Evolutionary conservation across 331 rosid species (phyloP).

Genomic region (Acacia pycnantha): DNA sequence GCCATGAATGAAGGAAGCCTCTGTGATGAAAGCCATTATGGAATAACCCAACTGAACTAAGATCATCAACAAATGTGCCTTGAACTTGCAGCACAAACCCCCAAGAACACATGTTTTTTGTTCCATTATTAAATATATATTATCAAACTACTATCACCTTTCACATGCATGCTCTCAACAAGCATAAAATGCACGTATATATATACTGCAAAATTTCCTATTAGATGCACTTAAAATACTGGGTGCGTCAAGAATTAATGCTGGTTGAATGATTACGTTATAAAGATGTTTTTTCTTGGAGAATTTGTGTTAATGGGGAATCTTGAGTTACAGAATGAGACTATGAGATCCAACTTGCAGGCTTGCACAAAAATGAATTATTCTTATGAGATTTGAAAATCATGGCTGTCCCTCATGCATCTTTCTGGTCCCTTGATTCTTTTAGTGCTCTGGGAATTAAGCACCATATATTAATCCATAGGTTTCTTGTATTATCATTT

Average conservation of each 20-base stretch:
- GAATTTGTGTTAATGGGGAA: background rate
- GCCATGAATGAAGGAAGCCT: conserved; percentile 83
- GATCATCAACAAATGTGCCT: conserved; percentile 71
- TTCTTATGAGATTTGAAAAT: background rate
- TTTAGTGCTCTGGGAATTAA: background rate
- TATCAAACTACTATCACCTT: too few species aligned
- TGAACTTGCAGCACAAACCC: conserved; percentile 41
- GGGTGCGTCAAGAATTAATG: background rate
- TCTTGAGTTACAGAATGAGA: too few species aligned
- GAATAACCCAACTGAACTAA: conserved; percentile 50
- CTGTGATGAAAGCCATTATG: conserved; percentile 53
- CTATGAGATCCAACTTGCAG: background rate
- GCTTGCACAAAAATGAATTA: background rate
- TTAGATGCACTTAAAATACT: too few species aligned
- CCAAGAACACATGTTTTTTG: background rate
- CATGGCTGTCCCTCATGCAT: background rate
- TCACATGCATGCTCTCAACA: background rate
- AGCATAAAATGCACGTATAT: background rate
- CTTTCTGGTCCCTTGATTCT: background rate
- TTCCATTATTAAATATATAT: background rate
- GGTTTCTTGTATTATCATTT: background rate
- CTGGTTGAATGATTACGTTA: background rate
- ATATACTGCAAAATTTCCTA: background rate
- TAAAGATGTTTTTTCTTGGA: too few species aligned
- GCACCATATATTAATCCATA: background rate